Evolutionary conservation across 1,139 yeast genomes (phyloP).

Genomic region (Nakaseomyces glabratus): DNA sequence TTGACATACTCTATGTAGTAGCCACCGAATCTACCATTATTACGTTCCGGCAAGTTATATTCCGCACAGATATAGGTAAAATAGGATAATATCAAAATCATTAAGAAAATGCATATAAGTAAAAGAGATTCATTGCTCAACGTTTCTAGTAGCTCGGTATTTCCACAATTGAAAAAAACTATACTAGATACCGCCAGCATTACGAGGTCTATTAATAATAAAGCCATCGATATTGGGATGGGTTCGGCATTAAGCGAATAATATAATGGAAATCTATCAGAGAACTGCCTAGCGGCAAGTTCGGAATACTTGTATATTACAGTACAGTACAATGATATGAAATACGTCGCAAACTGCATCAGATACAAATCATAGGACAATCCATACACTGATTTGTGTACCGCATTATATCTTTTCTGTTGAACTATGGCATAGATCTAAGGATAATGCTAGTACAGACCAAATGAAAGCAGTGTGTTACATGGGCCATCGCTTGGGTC

Average conservation of each 20-base stretch:
- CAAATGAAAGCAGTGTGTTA: too few species aligned
- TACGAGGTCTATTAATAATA: constrained; percentile 14
- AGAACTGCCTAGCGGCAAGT: constrained; percentile 15
- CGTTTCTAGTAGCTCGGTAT: constrained; percentile 26
- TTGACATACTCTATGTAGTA: constrained; percentile 31
- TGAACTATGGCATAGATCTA: constrained; percentile 20
- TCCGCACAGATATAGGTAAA: constrained; percentile 20
- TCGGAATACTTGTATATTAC: constrained; percentile 22
- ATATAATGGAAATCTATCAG: constrained; percentile 24
- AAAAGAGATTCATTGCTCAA: constrained; percentile 23
- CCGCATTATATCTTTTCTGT: constrained; percentile 23
- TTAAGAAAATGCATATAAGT: constrained; percentile 9
- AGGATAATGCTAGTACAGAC: too few species aligned
- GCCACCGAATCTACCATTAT: constrained; percentile 28
- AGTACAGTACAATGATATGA: constrained; percentile 18
- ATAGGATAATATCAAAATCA: constrained; percentile 12
- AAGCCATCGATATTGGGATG: constrained; percentile 18
- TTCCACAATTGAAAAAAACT: constrained; percentile 21
- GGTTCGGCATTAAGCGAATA: constrained; percentile 13
- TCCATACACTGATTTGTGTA: constrained; percentile 29
- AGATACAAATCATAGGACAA: constrained; percentile 27
- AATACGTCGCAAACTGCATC: constrained; percentile 14
- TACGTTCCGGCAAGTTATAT: constrained; percentile 13
- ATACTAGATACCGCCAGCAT: constrained; percentile 9
- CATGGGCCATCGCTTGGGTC: too few species aligned